Percentiles rank a stretch among this genome's conserved stretches.
These are phyloP conservation scores for Rhododendron kiyosumense DNA, from an alignment of 148 eudicot species.

Conservation along the genomic window DNA sequence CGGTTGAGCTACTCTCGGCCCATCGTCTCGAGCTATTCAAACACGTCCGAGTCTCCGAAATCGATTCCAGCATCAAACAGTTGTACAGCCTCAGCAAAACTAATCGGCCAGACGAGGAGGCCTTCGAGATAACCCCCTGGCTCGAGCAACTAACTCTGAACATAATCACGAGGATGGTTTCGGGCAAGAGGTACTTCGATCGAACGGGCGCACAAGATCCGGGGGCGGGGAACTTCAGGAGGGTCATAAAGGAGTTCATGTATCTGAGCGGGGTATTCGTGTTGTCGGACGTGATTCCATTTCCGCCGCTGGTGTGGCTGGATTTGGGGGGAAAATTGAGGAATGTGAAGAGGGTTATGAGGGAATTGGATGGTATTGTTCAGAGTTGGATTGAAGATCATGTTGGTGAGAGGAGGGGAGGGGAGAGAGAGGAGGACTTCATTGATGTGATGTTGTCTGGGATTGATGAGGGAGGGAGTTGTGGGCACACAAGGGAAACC, in stretches of 20 bases:
- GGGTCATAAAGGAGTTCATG: neutral
- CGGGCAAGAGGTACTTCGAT: neutral
- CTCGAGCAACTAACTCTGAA: neutral
- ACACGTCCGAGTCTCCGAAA: neutral
- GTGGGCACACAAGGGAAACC: neutral
- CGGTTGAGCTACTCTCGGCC: neutral
- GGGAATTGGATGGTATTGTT: neutral
- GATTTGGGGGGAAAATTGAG: neutral
- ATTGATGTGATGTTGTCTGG: neutral
- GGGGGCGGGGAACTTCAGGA: neutral
- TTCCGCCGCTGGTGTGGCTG: neutral
- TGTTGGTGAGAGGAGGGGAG: neutral
- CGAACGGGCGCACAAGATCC: neutral
- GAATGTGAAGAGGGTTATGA: neutral
- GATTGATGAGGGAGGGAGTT: neutral
- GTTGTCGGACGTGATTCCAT: neutral
- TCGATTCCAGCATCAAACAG: neutral
- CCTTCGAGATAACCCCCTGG: neutral
- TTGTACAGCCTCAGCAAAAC: neutral
- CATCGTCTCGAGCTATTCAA: neutral
- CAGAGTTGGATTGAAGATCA: neutral
- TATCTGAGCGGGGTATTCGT: neutral
- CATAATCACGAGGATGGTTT: neutral
- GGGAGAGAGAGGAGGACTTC: neutral
- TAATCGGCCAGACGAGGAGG: neutral